These are phyloP conservation scores for Nakazawaea peltata DNA, from an alignment of 805 yeast species.

Conservation along the genomic window DNA sequence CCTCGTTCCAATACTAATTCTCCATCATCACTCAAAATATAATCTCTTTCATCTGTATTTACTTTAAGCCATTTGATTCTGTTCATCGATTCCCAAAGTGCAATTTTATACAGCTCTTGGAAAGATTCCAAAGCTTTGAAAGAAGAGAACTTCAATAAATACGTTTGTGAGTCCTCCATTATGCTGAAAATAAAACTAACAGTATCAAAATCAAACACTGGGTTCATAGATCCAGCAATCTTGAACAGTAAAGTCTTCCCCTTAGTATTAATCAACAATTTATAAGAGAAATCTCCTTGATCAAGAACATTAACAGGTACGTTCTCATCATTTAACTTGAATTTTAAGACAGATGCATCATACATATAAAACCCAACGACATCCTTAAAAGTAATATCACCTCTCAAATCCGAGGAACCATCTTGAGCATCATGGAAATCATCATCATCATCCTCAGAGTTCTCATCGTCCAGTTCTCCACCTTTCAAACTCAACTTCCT, in stretches of 20 bases:
- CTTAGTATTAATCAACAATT: slow-evolving; percentile 34
- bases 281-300: slow-evolving; percentile 41
- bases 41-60: slow-evolving; percentile 40
- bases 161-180: slow-evolving; percentile 38
- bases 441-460: slow-evolving; percentile 20
- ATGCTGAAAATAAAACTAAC: slow-evolving; percentile 62
- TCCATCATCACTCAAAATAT: slow-evolving; percentile 46
- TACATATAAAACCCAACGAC: slow-evolving; percentile 41
- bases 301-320: slow-evolving; percentile 33
- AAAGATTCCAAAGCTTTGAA: slow-evolving; percentile 36
- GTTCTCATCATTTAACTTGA: slow-evolving; percentile 30
- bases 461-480: slow-evolving; percentile 18
- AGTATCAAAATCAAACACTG: slow-evolving; percentile 53
- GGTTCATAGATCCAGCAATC: slow-evolving; percentile 48
- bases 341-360: slow-evolving; percentile 42
- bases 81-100: slow-evolving; percentile 57
- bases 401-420: slow-evolving; percentile 12
- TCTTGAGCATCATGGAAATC: slow-evolving; percentile 23
- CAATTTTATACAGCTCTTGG: slow-evolving; percentile 41
- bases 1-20: slow-evolving; percentile 30
- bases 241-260: slow-evolving; percentile 15
- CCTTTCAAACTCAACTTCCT: slow-evolving; percentile 2
- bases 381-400: slow-evolving; percentile 8
- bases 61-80: slow-evolving; percentile 37
- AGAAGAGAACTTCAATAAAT: slow-evolving; percentile 48